These are phyloP conservation scores for Zygoascus bituminiphila DNA, from an alignment of 805 yeast species.

Conservation along the genomic window DNA sequence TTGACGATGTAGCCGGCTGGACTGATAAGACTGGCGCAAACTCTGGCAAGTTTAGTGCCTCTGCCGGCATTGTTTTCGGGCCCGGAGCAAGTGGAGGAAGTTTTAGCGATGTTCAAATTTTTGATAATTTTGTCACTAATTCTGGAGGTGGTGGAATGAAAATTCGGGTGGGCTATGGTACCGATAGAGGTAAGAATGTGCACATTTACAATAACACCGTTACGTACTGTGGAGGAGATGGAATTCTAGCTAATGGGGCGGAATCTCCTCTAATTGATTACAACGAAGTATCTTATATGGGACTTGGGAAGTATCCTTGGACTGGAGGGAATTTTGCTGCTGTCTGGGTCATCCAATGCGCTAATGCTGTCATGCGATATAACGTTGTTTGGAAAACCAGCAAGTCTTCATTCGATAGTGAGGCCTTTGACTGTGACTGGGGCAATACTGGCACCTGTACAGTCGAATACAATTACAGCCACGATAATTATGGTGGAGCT, in stretches of 20 bases:
- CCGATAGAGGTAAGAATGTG: not conserved
- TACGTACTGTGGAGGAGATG: conserved; percentile 3
- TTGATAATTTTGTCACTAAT: not conserved
- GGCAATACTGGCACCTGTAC: conserved; percentile 4
- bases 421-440: conserved; percentile 8
- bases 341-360: conserved; percentile 1
- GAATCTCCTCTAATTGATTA: conserved; percentile 2
- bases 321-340: conserved; percentile 7
- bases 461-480: conserved; percentile 3
- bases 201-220: not conserved
- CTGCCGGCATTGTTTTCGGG: not conserved
- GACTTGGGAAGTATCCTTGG: conserved; percentile 4
- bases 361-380: conserved; percentile 2
- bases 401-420: not conserved
- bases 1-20: conserved; percentile 4
- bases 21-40: conserved; percentile 1
- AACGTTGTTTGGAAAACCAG: conserved; percentile 2
- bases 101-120: not conserved
- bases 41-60: not conserved
- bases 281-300: not conserved
- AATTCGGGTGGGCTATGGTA: not conserved
- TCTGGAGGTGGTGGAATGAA: conserved; percentile 4
- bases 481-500: conserved; percentile 3
- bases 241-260: not conserved
- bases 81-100: not conserved